Base-by-base conservation (phyloP, 2,329 filamentous ascomycete species). In the Phialophora tarda region DNA sequence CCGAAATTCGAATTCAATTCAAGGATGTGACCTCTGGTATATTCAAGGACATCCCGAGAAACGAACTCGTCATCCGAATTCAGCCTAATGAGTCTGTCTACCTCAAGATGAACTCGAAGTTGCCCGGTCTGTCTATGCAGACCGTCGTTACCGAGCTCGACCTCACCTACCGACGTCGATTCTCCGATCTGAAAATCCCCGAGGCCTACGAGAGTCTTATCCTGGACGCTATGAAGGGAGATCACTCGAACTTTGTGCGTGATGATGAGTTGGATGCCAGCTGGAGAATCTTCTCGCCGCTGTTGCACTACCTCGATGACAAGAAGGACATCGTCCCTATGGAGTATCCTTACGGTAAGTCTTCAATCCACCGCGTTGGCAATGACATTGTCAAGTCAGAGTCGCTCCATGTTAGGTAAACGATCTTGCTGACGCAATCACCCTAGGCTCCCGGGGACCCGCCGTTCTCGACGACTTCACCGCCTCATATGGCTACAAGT, bases 61-160 rank as follows among this genome's bases (percentile, higher is more conserved):
- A 99, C 84, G 95, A 99, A 83, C 90, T 99, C 72, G 95, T 99
- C 75, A 97, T 99, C 84, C 93, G 95, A 73, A 96, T 99, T 72
- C 95, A 99, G 84, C 95, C 95, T 75, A 99, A 99, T 83, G 95
- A 99, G 86, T 96, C 92, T 78, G 93, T 99, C 73, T 99, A 99
- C 84, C 96, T 98, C 81, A 99, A 99, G 89, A 99, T 99, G 95
- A 99, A 99, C 89, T 98, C 94, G 32, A 99, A 99, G 86, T 86
- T 99, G 66, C 96, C 95, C 23, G 95, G 95, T 75, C 85, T 99
- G 75, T 98, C 93, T 84, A 99, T 98, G 93, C 95, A 99, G 85
- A 99, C 95, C 12, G 95, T 98, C 47, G 92, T 97, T 74, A 99
- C 95, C 67, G 95, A 99, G 84, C 91, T 99, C 67, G 95, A 99